These are phyloP conservation scores for Plasmodium knowlesi DNA, from an alignment of 169 alveolate genomes.

Conservation along the genomic window DNA sequence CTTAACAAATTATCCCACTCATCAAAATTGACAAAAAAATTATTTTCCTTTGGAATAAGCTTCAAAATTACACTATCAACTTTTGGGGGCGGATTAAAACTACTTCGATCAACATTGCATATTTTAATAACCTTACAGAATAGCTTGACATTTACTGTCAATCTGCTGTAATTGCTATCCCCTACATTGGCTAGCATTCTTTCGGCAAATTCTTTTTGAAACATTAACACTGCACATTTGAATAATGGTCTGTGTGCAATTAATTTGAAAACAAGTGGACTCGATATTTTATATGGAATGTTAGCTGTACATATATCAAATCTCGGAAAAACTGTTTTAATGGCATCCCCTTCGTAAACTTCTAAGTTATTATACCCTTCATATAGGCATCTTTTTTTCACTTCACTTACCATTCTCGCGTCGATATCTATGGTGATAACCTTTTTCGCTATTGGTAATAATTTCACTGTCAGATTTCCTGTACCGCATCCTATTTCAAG, in stretches of 20 bases:
- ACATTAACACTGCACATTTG: conserved; percentile 98
- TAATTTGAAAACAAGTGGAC: conserved; percentile 98
- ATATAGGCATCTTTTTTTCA: conserved; percentile 93
- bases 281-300: conserved; percentile 99
- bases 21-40: conserved; percentile 89
- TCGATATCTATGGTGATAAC: conserved; percentile 99
- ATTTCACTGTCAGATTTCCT: conserved; percentile 97
- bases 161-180: conserved; percentile 96
- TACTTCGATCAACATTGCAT: conserved; percentile 95
- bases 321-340: conserved; percentile 93
- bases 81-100: conserved; percentile 99
- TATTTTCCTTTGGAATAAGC: conserved; percentile 93
- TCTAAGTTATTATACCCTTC: conserved; percentile 90
- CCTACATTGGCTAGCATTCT: conserved; percentile 96
- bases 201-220: conserved; percentile 99
- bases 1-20: conserved; percentile 99
- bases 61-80: conserved; percentile 99
- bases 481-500: conserved; percentile 99
- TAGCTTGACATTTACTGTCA: conserved; percentile 96
- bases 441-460: conserved; percentile 95
- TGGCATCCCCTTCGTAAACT: conserved; percentile 95
- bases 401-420: conserved; percentile 99
- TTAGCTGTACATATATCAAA: conserved; percentile 99
- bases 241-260: conserved; percentile 96
- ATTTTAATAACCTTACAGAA: conserved; percentile 92